Evolutionary conservation across 2,329 filamentous ascomycete species (phyloP).

Genomic region (Endocalyx cinctus): DNA sequence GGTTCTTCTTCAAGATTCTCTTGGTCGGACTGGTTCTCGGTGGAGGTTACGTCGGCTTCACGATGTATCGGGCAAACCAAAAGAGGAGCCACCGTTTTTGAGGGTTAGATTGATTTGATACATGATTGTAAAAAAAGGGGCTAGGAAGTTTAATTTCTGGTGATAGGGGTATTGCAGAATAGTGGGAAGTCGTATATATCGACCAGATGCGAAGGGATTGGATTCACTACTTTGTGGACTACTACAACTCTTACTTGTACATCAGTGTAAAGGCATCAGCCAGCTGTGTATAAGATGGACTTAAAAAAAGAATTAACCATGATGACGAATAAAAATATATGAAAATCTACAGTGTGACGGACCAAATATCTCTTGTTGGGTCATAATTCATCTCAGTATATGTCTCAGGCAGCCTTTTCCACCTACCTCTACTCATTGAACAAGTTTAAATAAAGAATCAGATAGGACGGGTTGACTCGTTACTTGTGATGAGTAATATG

Average conservation of each 20-base stretch:
- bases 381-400: no score
- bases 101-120: conserved; percentile 4
- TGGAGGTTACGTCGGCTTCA: conserved; percentile 81
- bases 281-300: conserved; percentile 23
- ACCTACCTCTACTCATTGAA: no score
- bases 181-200: conserved; percentile 20
- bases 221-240: conserved; percentile 8
- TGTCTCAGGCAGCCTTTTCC: no score
- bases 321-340: no score
- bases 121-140: not conserved
- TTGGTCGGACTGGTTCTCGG: conserved; percentile 66
- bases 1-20: conserved; percentile 75
- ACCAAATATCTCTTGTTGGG: no score
- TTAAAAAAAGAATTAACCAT: conserved; percentile 17
- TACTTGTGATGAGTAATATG: no score
- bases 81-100: conserved; percentile 56
- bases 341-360: no score
- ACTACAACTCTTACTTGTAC: conserved; percentile 13
- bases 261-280: conserved; percentile 17
- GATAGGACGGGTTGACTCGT: no score
- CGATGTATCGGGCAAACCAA: conserved; percentile 68
- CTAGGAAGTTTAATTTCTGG: not conserved
- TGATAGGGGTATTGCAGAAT: conserved; percentile 2
- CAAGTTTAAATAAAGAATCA: no score
- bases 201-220: conserved; percentile 13